Evolutionary conservation across 73 alveolate species (phyloP), one percentile per base, ranked within the genome.

Genomic region (Paramecium caudatum): DNA sequence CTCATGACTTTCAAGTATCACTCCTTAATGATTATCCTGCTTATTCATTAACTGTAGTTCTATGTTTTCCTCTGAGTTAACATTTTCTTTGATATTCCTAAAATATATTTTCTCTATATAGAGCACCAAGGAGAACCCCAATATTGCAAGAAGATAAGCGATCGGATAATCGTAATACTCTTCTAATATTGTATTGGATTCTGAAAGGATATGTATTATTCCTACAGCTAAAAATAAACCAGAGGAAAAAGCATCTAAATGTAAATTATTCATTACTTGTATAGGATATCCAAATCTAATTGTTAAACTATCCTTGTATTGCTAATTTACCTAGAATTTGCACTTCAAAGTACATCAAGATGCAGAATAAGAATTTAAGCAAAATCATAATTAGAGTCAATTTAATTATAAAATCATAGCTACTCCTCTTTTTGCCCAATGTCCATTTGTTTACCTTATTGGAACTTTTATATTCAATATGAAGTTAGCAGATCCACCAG

Each of bases 161-260:
- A 48, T 25, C 0, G 82, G 80, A 82, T 21, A 48, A 30, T 48
- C 85, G 6, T 33, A 65, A 37, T 33, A 30, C 0, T 68, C 61
- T 32, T 46, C 17, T 43, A 82, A 92, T 81, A 82, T 90, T 13
- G 34, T 39, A 27, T 92, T 93, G 5, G 97, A 95, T 62, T 94
- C 98, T 5, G 98, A 96, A 39, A 94, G 82, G 34, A 94, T 61
- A 82, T 94, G 98, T 25, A 94, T 82, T 34, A 94, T 85, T 47
- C 96, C 98, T 9, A 94, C 95, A 32, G 96, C 94, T 49, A 94
- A 70, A 84, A 94, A 94, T 37, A 94, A 70, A 34, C 98, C 98
- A 23, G 95, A 96, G 46, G 96, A 69, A 86, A 94, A 94, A 13
- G 98, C 98, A 90, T 91, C 92, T 47, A 23, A 1, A 27, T 3